Evolutionary conservation across 768 basidiomycete species (phyloP), one percentile per base, ranked within the genome.

Genomic region (Mycena amicta): DNA sequence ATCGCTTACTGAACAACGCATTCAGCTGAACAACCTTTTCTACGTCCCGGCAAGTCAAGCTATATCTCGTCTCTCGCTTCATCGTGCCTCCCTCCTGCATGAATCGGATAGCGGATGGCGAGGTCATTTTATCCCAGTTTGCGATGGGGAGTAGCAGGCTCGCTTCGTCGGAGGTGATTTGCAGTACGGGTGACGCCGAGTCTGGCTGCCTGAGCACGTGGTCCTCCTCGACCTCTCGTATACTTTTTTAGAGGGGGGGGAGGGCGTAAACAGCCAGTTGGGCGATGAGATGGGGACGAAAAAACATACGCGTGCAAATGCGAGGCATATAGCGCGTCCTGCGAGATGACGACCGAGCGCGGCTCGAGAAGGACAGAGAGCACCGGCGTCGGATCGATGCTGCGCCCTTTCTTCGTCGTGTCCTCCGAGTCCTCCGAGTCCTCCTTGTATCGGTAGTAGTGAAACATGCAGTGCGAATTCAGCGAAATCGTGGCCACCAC

Each of bases 401-500:
- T 65, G 54, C 80, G 79, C 39, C 85, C 88, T 39, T 63, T 60
- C 27, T 69, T 70, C 50, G 60, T 27, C 30, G 50, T 55, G n/a
- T n/a, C n/a, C n/a, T 67, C 64, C 39, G 55, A 58, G 8, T 50
- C 54, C 28, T 67, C 66, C 46, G 37, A 20, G 27, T 56, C 60
- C 51, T 70, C 63, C 55, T 72, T 74, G 66, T 92, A 92, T 53
- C 78, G 80, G 68, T 92, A 92, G 68, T 96, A 91, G 72, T 93
- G 83, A 63, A 98, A 88, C 55, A 93, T 77, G 2, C 89, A 77
- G 70, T 95, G 92, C 1, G 92, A 90, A 40, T 89, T 88, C 57
- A 97, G 75, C 15, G 95, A 94, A 50, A 98, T 74, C n/a, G 95
- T 97, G 1, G 92, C 89, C 1, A 97, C 95, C 4, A 89, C 85